These are phyloP conservation scores for Trichophyton mentagrophytes DNA, from an alignment of 2,329 filamentous ascomycete genomes.

Conservation along the genomic window DNA sequence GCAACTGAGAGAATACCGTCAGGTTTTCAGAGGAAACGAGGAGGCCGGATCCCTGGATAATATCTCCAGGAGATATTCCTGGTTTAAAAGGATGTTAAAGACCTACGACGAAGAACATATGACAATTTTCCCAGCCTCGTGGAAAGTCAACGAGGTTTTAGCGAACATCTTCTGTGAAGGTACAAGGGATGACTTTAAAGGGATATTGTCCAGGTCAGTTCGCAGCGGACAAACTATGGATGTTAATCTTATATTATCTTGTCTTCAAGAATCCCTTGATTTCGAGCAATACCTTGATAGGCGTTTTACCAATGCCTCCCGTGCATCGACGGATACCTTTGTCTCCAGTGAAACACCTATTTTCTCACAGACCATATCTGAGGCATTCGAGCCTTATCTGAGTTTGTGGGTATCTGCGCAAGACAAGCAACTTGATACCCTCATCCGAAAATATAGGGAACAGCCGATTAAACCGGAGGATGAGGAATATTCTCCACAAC, in stretches of 20 bases:
- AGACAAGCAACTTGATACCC: slow-evolving; percentile 67
- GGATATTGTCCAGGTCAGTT: slow-evolving; percentile 79
- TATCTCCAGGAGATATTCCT: slow-evolving; percentile 84
- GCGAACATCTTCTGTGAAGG: slow-evolving; percentile 91
- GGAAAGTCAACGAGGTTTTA: slow-evolving; percentile 81
- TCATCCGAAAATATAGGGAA: slow-evolving; percentile 78
- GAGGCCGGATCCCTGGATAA: slow-evolving; percentile 95
- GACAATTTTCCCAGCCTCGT: slow-evolving; percentile 70
- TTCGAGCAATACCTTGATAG: slow-evolving; percentile 88
- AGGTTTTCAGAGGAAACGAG: slow-evolving; percentile 91
- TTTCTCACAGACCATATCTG: slow-evolving; percentile 84
- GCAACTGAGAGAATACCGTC: slow-evolving; percentile 84
- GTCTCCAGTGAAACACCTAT: slow-evolving; percentile 63
- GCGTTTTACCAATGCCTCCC: slow-evolving; percentile 57
- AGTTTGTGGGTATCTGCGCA: slow-evolving; percentile 96
- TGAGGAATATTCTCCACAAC: slow-evolving; percentile 82
- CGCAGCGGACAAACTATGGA: slow-evolving; percentile 69
- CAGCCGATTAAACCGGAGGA: slow-evolving; percentile 69
- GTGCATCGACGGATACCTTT: slow-evolving; percentile 79
- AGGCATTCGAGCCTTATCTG: slow-evolving; percentile 93
- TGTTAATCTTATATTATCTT: slow-evolving; percentile 76
- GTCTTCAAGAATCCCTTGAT: slow-evolving; percentile 87
- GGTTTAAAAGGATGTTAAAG: slow-evolving; percentile 93
- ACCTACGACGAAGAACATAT: slow-evolving; percentile 90
- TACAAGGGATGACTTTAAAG: slow-evolving; percentile 88